A percentile compares a stretch with the other conserved stretches of the same genome.
phyloP scores from a whole-genome alignment of 1,284 basidiomycete species.

The Naganishia sp. region DNA sequence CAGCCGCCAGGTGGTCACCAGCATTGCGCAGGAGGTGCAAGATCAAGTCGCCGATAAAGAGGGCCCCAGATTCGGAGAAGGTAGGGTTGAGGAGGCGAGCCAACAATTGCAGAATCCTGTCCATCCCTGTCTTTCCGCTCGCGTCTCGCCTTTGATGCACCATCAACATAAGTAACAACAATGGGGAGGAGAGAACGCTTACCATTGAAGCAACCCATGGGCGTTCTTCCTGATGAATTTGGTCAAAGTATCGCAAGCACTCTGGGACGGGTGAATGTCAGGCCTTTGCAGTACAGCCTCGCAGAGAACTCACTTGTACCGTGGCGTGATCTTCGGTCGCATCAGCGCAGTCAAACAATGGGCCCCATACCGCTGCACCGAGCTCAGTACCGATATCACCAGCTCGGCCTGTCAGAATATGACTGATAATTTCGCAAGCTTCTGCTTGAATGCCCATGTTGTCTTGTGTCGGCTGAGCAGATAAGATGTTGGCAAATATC shows the following conservation, averaged over 20 bases:
- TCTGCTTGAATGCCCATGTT: slow-evolving; percentile 68
- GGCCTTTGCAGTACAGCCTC: slow-evolving; percentile 2
- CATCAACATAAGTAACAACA: not conserved
- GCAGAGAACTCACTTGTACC: slow-evolving; percentile 64
- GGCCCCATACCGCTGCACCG: slow-evolving; percentile 70
- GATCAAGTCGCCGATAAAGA: slow-evolving; percentile 90
- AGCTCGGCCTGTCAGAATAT: slow-evolving; percentile 65
- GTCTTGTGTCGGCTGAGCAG: slow-evolving; percentile 61
- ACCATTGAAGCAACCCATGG: slow-evolving; percentile 22
- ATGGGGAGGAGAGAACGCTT: not conserved
- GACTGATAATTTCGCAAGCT: slow-evolving; percentile 76
- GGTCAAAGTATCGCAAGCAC: slow-evolving; percentile 78
- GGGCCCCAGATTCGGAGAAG: slow-evolving; percentile 75
- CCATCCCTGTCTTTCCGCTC: slow-evolving; percentile 70
- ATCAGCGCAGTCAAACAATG: slow-evolving; percentile 68
- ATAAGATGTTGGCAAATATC: slow-evolving; percentile 67
- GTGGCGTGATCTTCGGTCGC: slow-evolving; percentile 77
- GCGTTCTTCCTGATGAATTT: slow-evolving; percentile 71
- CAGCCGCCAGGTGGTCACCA: slow-evolving; percentile 63
- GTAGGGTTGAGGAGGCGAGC: slow-evolving; percentile 68
- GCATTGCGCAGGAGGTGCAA: slow-evolving; percentile 84
- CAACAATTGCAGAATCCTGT: slow-evolving; percentile 70
- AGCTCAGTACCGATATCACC: slow-evolving; percentile 73
- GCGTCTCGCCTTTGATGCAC: slow-evolving; percentile 56
- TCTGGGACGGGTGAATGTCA: slow-evolving; percentile 56